phyloP scores from a whole-genome alignment of 768 basidiomycete species.

The Boletellus sp. region DNA sequence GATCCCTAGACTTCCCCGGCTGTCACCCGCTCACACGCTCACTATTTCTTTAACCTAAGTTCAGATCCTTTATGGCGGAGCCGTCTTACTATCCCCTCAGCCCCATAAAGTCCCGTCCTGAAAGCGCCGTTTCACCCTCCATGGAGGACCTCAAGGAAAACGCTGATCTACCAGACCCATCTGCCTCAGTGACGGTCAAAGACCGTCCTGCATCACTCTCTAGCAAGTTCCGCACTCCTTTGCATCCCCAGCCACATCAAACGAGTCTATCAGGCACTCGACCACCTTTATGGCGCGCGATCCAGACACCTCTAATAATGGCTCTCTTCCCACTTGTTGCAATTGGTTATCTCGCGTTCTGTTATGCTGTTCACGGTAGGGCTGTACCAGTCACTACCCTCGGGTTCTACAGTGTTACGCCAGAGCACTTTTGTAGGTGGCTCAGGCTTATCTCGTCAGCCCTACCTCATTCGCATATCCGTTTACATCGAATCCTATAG shows the following conservation, averaged over 20 bases:
- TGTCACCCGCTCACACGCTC: conserved; percentile 12
- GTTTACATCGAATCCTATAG: conserved; percentile 6
- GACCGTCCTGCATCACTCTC: not conserved
- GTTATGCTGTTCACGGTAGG: conserved; percentile 23
- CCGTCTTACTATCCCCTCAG: conserved; percentile 21
- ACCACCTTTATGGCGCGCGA: conserved; percentile 5
- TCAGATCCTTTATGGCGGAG: conserved; percentile 9
- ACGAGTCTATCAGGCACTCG: not conserved
- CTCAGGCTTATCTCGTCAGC: not conserved
- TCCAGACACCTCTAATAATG: conserved; percentile 11
- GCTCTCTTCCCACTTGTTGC: conserved; percentile 24
- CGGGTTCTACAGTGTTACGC: conserved; percentile 20
- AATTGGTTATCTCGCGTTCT: conserved; percentile 28
- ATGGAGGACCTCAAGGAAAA: not conserved
- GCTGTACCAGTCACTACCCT: conserved; percentile 25
- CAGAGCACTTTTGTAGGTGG: conserved; percentile 18
- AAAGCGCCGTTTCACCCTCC: not conserved
- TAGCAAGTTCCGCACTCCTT: conserved; percentile 5
- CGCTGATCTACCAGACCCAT: not conserved
- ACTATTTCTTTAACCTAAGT: not conserved
- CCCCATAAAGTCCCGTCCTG: conserved; percentile 3
- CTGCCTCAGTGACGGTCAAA: not conserved
- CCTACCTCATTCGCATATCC: not conserved
- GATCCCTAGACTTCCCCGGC: too few relatives aligned
- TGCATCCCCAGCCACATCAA: not conserved